Base-by-base conservation (phyloP, 2,329 filamentous ascomycete species). In the Esteya vermicola region DNA sequence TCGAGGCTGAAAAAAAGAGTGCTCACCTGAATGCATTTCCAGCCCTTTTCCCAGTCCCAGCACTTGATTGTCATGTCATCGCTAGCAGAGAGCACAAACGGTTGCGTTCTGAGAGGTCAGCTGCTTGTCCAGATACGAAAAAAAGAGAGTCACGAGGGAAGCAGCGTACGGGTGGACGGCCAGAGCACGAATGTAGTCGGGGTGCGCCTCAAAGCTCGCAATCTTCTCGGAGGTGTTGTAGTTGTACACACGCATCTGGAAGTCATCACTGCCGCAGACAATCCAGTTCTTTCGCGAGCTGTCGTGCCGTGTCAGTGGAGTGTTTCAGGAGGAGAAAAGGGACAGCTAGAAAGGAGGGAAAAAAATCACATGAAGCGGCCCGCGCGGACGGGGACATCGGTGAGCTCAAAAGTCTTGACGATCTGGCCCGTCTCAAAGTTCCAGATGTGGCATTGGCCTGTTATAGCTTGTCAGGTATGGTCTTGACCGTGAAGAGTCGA, bases 181-280 rank as follows among this genome's bases (percentile, higher is more conserved):
- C 51, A 98, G 95, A 38, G 91, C 88, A 53, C 91, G 84, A 57
- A 98, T 96, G 57, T 98, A 98, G 62, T 98, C 91, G 45, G 91
- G 91, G 58, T 98, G 91, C 38, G 88, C 89, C 65, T 96, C 89
- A 61, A 95, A 96, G 14, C 84, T 84, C 40, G 86, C 89, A 54
- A 96, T 91, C 74, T 95, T 96, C 64, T 98, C 91, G 45, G 85
- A 93, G 40, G 91, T 98, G 66, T 98, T 96, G 73, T 96, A 98
- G 68, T 98, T 96, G 43, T 46, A 42, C 26, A 46, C 35, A 26
- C 49, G 40, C 35, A 67, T 54, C 51, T 69, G 66, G 65, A 93
- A 98, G 65, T 93, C 85, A 64, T 93, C 85, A 50, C 82, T 89
- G 56, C 91, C 91, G 64, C 85, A 91, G 41, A 93, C 85, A 52